These are phyloP conservation scores for Diversispora eburnea DNA, from an alignment of 192 early-diverging fungal species.

Conservation along the genomic window DNA sequence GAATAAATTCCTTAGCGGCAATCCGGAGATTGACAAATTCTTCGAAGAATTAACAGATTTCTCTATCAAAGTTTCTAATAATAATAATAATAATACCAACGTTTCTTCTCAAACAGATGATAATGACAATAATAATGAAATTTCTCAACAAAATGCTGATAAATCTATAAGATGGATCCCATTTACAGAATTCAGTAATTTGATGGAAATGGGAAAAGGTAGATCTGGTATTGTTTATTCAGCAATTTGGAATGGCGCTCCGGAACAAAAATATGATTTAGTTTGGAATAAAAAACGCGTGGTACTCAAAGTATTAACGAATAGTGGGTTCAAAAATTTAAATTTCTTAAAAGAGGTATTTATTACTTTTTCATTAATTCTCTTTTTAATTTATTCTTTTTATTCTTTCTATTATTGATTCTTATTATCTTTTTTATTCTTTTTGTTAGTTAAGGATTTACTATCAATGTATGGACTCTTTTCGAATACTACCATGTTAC, in stretches of 20 bases:
- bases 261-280: neutral
- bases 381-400: neutral
- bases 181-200: slow-evolving; percentile 11
- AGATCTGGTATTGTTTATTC: slow-evolving; percentile 8
- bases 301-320: neutral
- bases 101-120: neutral
- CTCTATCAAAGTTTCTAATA: neutral
- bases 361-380: neutral
- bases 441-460: neutral
- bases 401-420: neutral
- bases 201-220: slow-evolving; percentile 18
- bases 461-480: slow-evolving; percentile 14
- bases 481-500: slow-evolving; percentile 3
- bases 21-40: slow-evolving; percentile 2
- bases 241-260: slow-evolving; percentile 15
- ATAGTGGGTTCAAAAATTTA: neutral
- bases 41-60: neutral
- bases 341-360: slow-evolving; percentile 15
- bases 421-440: neutral
- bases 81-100: neutral
- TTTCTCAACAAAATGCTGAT: neutral
- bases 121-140: neutral
- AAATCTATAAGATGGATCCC: slow-evolving; percentile 14
- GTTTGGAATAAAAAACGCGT: slow-evolving; percentile 21
- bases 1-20: neutral